Evolutionary conservation across 2,329 filamentous ascomycete species (phyloP).

Genomic region (Pseudocercospora pini-densiflorae): DNA sequence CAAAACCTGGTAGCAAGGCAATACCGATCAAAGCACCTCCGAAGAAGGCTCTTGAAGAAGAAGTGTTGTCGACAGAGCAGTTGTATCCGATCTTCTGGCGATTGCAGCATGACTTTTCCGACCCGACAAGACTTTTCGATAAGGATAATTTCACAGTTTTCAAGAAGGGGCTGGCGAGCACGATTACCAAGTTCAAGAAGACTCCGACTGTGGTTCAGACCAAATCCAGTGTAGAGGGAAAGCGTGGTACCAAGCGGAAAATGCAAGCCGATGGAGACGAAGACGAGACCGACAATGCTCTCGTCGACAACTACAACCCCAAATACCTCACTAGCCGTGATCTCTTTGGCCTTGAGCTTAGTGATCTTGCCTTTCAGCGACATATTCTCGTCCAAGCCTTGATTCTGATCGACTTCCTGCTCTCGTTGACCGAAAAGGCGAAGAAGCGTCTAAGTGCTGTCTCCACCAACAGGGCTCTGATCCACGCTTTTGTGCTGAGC

Average conservation of each 20-base stretch:
- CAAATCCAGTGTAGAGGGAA: constrained; percentile 66
- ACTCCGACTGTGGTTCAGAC: constrained; percentile 71
- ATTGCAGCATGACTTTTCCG: constrained; percentile 87
- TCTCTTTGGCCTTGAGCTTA: constrained; percentile 94
- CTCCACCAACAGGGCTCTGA: constrained; percentile 79
- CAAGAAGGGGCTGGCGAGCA: constrained; percentile 65
- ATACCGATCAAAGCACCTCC: constrained; percentile 29
- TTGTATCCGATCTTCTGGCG: constrained; percentile 96
- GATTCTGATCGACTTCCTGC: constrained; percentile 91
- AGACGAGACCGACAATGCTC: constrained; percentile 52
- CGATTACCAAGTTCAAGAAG: constrained; percentile 75
- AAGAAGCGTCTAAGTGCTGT: constrained; percentile 77
- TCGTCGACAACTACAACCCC: constrained; percentile 82
- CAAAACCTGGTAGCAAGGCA: constrained; percentile 35
- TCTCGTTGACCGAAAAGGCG: constrained; percentile 82
- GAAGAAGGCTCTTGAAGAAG: constrained; percentile 46
- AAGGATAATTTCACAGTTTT: constrained; percentile 70
- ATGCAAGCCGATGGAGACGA: constrained; percentile 30
- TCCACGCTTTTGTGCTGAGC: constrained; percentile 75
- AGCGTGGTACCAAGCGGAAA: constrained; percentile 73
- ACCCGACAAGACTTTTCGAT: constrained; percentile 78
- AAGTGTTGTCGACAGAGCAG: constrained; percentile 65
- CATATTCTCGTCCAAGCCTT: constrained; percentile 95
- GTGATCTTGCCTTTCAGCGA: constrained; percentile 89
- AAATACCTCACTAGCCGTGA: constrained; percentile 99